Conservation (phyloP, 495 filamentous ascomycete species). For the Immersiella caudata region DNA sequence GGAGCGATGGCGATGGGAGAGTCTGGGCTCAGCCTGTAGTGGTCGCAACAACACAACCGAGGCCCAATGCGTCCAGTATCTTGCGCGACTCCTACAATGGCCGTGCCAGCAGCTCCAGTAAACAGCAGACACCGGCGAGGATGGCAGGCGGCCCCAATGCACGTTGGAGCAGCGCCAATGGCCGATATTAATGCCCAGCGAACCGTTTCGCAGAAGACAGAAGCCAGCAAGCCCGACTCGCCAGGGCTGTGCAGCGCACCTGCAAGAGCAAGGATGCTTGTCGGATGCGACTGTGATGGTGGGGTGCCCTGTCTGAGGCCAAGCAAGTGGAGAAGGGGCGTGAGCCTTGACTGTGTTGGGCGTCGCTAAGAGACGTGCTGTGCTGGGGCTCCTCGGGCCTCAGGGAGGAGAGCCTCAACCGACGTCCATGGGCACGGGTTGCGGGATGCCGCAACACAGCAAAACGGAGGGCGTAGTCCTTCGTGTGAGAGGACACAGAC, state of each 20-base stretch:
- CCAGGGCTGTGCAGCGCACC: constrained; percentile 19
- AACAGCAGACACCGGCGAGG: constrained; percentile 27
- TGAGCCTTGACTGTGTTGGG: constrained; percentile 24
- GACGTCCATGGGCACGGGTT: constrained; percentile 3
- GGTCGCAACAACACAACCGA: constrained; percentile 28
- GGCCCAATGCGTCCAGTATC: constrained; percentile 32
- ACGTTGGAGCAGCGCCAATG: constrained; percentile 34
- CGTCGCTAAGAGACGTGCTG: not conserved
- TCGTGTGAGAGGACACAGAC: not conserved
- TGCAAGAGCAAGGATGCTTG: constrained; percentile 37
- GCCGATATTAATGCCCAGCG: constrained; percentile 36
- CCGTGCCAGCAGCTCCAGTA: constrained; percentile 24
- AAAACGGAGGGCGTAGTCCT: not conserved
- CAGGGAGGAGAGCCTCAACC: constrained; percentile 17
- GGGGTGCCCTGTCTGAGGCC: constrained; percentile 31
- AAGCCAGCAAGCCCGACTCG: constrained; percentile 12
- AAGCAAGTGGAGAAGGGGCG: constrained; percentile 29
- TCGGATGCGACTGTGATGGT: constrained; percentile 43
- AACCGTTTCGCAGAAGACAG: constrained; percentile 13
- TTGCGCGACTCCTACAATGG: constrained; percentile 30
- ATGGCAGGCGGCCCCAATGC: constrained; percentile 22
- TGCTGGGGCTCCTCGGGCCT: constrained; percentile 6
- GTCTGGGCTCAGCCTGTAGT: constrained; percentile 26
- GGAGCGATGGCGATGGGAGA: constrained; percentile 15
- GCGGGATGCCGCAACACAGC: constrained; percentile 10